Evolutionary conservation across 192 early-diverging fungal species (phyloP).

Genomic region (Paraglomus occultum): DNA sequence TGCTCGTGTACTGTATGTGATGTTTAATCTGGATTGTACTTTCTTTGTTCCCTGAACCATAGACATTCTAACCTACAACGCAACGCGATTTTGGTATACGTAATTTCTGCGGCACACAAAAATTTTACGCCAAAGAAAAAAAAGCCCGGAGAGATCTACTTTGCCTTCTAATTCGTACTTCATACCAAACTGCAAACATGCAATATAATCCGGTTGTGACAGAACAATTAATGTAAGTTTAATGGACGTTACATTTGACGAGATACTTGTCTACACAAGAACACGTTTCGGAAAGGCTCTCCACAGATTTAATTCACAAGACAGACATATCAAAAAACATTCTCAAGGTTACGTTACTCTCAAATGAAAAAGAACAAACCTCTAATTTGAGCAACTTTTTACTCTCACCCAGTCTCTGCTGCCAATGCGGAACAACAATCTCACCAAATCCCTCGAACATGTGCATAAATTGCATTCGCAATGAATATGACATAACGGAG

Average conservation of each 20-base stretch:
- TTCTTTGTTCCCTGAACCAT: too few relatives aligned
- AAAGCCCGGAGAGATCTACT: too few relatives aligned
- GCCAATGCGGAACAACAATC: conserved; percentile 90
- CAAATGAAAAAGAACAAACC: neutral
- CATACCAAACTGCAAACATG: conserved; percentile 32
- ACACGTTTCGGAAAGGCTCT: neutral
- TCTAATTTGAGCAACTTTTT: neutral
- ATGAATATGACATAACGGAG: conserved; percentile 97
- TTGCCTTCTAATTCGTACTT: too few relatives aligned
- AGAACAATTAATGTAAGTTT: conserved; percentile 51
- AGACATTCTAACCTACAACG: too few relatives aligned
- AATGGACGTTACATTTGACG: neutral
- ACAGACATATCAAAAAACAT: neutral
- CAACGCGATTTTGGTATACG: too few relatives aligned
- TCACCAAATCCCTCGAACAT: conserved; percentile 97
- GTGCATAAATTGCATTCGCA: conserved; percentile 98
- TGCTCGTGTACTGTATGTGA: too few relatives aligned
- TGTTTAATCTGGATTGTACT: too few relatives aligned
- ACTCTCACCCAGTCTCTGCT: conserved; percentile 61
- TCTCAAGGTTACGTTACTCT: neutral
- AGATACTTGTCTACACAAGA: neutral
- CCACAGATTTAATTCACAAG: neutral
- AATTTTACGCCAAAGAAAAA: too few relatives aligned
- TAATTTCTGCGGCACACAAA: too few relatives aligned
- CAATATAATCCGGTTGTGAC: conserved; percentile 54